Evolutionary conservation across 73 alveolate species (phyloP).

Genomic region (Tetrahymena malaccensis): DNA sequence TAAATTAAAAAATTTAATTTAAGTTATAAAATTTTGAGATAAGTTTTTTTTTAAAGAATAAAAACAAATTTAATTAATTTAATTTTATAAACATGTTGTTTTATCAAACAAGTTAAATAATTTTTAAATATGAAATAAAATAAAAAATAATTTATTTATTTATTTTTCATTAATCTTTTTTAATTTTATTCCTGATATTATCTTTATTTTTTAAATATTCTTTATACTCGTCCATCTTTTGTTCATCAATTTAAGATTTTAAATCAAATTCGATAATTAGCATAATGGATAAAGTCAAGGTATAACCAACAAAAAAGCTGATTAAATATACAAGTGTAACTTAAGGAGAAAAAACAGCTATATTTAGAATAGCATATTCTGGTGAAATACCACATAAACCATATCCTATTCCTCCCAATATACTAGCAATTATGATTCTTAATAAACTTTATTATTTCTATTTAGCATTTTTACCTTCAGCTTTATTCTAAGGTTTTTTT

Average conservation of each 20-base stretch:
- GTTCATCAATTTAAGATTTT: not conserved
- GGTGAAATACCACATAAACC: not conserved
- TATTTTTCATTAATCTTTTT: not conserved
- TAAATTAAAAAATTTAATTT: no score
- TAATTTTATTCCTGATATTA: not conserved
- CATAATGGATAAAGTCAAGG: not conserved
- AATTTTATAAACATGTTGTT: no score
- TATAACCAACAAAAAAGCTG: not conserved
- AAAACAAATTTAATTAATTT: no score
- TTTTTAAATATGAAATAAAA: no score
- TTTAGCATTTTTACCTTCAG: not conserved
- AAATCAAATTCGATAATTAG: not conserved
- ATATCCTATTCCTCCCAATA: not conserved
- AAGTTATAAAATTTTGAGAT: no score
- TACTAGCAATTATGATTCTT: not conserved
- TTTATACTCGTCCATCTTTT: not conserved
- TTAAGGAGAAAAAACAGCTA: not conserved
- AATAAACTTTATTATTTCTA: not conserved
- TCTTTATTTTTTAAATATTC: not conserved
- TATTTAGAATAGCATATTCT: not conserved
- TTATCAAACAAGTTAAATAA: no score
- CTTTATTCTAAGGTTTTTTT: not conserved
- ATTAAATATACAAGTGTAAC: not conserved
- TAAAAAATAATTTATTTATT: not conserved
- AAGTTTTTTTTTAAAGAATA: no score